Conservation (phyloP, 768 basidiomycete genomes). For the Suillus subaureus region DNA sequence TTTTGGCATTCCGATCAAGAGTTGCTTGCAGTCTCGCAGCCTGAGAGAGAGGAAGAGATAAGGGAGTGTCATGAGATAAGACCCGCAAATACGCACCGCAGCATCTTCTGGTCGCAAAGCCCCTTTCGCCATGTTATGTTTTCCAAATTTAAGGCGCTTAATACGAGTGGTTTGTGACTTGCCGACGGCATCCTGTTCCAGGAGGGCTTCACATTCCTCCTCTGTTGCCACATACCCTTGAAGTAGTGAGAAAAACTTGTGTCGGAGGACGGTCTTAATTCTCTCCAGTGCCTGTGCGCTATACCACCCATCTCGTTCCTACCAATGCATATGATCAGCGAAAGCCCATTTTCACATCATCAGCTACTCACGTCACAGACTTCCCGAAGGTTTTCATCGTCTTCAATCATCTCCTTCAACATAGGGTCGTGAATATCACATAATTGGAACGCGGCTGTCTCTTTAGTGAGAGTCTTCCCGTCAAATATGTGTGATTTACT, state of each 20-base stretch:
- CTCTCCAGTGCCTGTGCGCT: slow-evolving; percentile 72
- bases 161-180: slow-evolving; percentile 42
- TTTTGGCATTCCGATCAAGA: slow-evolving; percentile 48
- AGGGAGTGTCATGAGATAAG: neutral
- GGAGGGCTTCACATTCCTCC: slow-evolving; percentile 70
- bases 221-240: slow-evolving; percentile 73
- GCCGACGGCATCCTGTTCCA: slow-evolving; percentile 39
- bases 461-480: slow-evolving; percentile 74
- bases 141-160: slow-evolving; percentile 63
- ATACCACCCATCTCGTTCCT: slow-evolving; percentile 93
- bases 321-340: slow-evolving; percentile 9
- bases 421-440: slow-evolving; percentile 90
- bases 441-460: slow-evolving; percentile 92
- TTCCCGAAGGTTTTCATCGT: slow-evolving; percentile 67
- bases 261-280: slow-evolving; percentile 82
- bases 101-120: slow-evolving; percentile 82
- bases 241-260: slow-evolving; percentile 81
- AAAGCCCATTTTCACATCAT: neutral
- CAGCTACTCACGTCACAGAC: slow-evolving; percentile 65
- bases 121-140: slow-evolving; percentile 90
- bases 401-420: slow-evolving; percentile 79
- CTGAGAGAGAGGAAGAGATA: slow-evolving; percentile 35
- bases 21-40: slow-evolving; percentile 70
- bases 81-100: slow-evolving; percentile 51
- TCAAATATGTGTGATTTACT: slow-evolving; percentile 88